phyloP scores from a whole-genome alignment of 257 asterid genomes.

The Ajuga chamaepitys region DNA sequence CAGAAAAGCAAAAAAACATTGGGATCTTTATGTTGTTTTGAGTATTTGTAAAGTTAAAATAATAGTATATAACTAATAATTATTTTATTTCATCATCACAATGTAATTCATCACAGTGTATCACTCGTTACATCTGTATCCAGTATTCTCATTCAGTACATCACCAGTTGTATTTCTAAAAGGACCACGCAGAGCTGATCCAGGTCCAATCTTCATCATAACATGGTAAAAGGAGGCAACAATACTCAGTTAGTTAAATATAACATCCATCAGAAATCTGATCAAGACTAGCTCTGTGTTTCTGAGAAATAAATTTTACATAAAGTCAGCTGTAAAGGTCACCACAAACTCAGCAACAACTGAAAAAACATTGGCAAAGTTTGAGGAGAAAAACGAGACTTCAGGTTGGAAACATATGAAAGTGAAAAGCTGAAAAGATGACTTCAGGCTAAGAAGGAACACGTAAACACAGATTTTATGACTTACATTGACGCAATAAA shows the following conservation, averaged over 20 bases:
- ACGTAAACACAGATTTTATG: constrained; percentile 1
- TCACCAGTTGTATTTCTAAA: constrained; percentile 57
- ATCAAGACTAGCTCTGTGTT: not conserved
- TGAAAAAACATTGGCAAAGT: not conserved
- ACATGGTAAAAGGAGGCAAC: constrained; percentile 15
- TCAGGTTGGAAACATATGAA: not conserved
- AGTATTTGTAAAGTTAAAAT: too few species aligned
- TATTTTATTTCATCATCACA: too few species aligned
- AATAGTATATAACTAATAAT: too few species aligned
- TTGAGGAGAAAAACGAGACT: too few species aligned
- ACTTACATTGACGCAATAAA: constrained; percentile 72
- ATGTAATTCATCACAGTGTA: too few species aligned
- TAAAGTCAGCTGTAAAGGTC: constrained; percentile 1
- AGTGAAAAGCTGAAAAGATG: not conserved
- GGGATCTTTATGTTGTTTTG: too few species aligned
- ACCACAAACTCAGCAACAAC: not conserved
- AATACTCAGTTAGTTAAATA: constrained; percentile 8
- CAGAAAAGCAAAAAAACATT: too few species aligned
- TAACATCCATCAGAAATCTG: not conserved
- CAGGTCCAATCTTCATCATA: constrained; percentile 76
- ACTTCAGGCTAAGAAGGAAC: not conserved
- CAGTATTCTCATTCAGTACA: too few species aligned
- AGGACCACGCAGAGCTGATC: constrained; percentile 88
- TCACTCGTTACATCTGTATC: too few species aligned
- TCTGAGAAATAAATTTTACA: not conserved